Evolutionary conservation across 2,329 filamentous ascomycete genomes (phyloP).

Genomic region (Neophaeococcomyces aloes): DNA sequence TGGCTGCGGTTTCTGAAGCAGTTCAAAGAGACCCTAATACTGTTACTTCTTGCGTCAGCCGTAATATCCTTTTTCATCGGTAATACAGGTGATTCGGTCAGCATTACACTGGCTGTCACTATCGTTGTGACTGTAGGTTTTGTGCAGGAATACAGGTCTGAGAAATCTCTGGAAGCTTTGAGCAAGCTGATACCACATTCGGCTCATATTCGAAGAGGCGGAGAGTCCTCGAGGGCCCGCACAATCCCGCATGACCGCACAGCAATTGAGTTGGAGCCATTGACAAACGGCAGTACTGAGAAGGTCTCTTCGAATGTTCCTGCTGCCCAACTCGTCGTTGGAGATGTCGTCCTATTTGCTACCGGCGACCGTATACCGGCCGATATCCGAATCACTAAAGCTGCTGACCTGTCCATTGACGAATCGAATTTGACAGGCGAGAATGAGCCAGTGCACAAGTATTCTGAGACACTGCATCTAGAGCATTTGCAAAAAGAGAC

Average conservation of each 20-base stretch:
- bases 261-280: constrained; percentile 40
- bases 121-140: constrained; percentile 96
- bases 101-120: constrained; percentile 89
- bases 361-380: constrained; percentile 95
- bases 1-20: constrained; percentile 95
- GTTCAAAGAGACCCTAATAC: constrained; percentile 89
- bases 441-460: constrained; percentile 82
- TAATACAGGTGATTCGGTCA: constrained; percentile 89
- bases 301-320: constrained; percentile 71
- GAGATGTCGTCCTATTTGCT: constrained; percentile 85
- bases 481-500: constrained; percentile 26
- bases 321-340: constrained; percentile 77
- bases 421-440: constrained; percentile 95
- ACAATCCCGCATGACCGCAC: constrained; percentile 25
- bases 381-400: constrained; percentile 85
- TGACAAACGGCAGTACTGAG: constrained; percentile 42
- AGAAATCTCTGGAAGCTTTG: constrained; percentile 91
- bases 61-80: constrained; percentile 80
- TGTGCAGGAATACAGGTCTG: constrained; percentile 92
- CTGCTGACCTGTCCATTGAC: constrained; percentile 83
- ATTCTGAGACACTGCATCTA: constrained; percentile 47
- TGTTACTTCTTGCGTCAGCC: constrained; percentile 82
- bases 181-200: constrained; percentile 91
- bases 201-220: constrained; percentile 72
- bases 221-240: constrained; percentile 2